Evolutionary conservation across 257 asterid genomes (phyloP).

Genomic region (Asclepias syriaca): DNA sequence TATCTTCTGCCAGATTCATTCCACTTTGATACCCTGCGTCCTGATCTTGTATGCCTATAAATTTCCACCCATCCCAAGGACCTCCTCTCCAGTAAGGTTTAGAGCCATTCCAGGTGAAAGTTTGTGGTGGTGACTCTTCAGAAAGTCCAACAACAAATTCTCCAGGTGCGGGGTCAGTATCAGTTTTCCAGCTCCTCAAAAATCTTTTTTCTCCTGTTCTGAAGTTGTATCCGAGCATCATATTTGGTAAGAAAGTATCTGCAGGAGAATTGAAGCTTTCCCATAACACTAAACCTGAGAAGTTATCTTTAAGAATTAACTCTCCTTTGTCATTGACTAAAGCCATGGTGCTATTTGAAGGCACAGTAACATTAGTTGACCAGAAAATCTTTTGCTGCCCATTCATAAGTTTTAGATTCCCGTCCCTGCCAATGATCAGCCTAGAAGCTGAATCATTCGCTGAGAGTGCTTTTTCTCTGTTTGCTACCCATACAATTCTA

Average conservation of each 20-base stretch:
- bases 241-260: constrained; percentile 16
- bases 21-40: constrained; percentile 12
- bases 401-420: constrained; percentile 20
- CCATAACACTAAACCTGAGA: constrained; percentile 16
- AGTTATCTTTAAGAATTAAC: constrained; percentile 21
- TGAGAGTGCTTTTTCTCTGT: constrained; percentile 18
- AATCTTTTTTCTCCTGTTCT: neutral
- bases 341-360: constrained; percentile 19
- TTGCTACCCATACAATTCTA: constrained; percentile 26
- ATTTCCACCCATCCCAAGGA: constrained; percentile 26
- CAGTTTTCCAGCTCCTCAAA: neutral
- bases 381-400: constrained; percentile 20
- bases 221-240: neutral
- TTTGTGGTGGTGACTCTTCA: constrained; percentile 15
- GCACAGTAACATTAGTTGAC: constrained; percentile 17
- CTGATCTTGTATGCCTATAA: constrained; percentile 16
- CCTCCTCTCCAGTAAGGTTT: constrained; percentile 26
- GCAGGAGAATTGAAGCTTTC: constrained; percentile 21
- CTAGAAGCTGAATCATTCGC: constrained; percentile 13
- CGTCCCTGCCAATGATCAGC: constrained; percentile 15
- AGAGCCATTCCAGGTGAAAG: constrained; percentile 19
- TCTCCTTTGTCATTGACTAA: constrained; percentile 23
- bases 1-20: constrained; percentile 5
- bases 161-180: neutral
- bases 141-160: neutral